Evolutionary conservation across 1,284 basidiomycete genomes (phyloP).

Genomic region (Ustilago hordei): DNA sequence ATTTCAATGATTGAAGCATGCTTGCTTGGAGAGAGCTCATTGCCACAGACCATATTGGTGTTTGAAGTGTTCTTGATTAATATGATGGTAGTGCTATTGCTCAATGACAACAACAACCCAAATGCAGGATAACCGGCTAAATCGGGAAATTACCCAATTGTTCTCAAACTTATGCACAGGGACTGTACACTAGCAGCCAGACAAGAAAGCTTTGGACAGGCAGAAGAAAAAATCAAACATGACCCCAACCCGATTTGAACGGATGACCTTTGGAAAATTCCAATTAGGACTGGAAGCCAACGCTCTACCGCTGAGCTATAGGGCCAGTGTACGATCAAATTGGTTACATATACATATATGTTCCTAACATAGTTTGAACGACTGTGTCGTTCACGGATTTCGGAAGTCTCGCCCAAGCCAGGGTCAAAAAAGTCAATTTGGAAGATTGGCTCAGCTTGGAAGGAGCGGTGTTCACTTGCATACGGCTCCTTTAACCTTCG

Average conservation of each 20-base stretch:
- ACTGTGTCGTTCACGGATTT: neutral
- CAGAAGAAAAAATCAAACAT: constrained; percentile 14
- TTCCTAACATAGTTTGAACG: neutral
- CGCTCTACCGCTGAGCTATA: constrained; percentile 45
- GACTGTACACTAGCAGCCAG: neutral
- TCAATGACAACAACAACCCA: too few relatives aligned
- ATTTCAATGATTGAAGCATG: too few relatives aligned
- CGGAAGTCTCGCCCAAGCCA: neutral
- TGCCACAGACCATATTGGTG: too few relatives aligned
- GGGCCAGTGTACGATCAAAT: neutral
- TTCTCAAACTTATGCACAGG: too few relatives aligned
- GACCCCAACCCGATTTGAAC: constrained; percentile 56
- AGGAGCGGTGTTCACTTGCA: neutral
- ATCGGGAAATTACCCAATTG: too few relatives aligned
- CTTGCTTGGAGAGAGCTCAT: too few relatives aligned
- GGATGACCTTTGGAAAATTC: constrained; percentile 52
- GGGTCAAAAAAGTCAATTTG: constrained; percentile 18
- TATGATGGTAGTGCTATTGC: too few relatives aligned
- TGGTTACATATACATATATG: neutral
- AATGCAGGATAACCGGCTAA: too few relatives aligned
- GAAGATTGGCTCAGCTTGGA: constrained; percentile 16
- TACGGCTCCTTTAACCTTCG: neutral
- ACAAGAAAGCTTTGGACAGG: neutral
- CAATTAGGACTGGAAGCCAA: constrained; percentile 36
- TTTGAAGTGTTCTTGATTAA: too few relatives aligned